Base-by-base conservation (phyloP, 768 basidiomycete genomes). In the Rubroboletus pulcherrimus region DNA sequence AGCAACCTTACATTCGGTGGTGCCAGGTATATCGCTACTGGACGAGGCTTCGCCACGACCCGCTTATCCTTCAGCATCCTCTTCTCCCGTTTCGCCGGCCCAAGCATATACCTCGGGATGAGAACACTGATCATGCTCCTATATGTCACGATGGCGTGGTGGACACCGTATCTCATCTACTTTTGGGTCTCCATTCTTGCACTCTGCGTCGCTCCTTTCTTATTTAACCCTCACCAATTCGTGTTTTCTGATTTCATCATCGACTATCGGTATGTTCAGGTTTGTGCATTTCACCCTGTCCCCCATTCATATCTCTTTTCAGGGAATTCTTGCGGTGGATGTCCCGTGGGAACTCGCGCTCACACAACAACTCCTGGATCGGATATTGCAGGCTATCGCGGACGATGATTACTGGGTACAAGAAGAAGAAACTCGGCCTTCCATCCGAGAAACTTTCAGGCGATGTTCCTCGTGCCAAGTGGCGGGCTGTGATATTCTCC, bases 191-290 rank as follows among this genome's bases (percentile, higher is more conserved):
- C 96, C 41, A 92, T 95, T 59, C 77, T 94, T 33, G 84, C 94
- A 15, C 81, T 99, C 9, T 98, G 94, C 66, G 75, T 98, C 60
- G 88, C 96, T 31, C 97, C 97, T 8, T 99, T 99, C 88, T 71
- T 98, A 66, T 99, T 98, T 83, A 99, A 98, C 70, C 97, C 97
- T n/a, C 97, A 99, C 72, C 97, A 98, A 73, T 99, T 99, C 76
- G 91, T 91, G 19, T 89, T 94, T 72, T 84, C 93, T 38, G 97
- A 99, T 73, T 99, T 95, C 73, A 83, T 98, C 71, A 91, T 98
- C 68, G 97, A 99, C 74, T 93, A 93, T 66, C 80, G 89, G 89
- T 88, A 66, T 66, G 83, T 73, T 24, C 7, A 14, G 19, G 15
- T 53, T 31, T 12, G 30, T 31, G 4, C 15, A 31, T 45, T 24